phyloP scores from a whole-genome alignment of 2,329 filamentous ascomycete species.

The Epichloe aotearoae region DNA sequence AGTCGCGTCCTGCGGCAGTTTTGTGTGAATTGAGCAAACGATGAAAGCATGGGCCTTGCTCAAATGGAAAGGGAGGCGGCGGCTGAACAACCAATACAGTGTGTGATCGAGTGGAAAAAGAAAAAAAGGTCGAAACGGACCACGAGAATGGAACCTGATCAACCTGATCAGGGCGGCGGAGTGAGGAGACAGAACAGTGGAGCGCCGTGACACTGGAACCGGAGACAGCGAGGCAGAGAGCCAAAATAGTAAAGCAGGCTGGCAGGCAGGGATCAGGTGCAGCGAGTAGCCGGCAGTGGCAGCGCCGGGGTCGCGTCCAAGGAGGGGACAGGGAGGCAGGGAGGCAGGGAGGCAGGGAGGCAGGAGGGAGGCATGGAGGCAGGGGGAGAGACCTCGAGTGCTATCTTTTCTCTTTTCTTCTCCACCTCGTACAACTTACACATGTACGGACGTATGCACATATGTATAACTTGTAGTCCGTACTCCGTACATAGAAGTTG shows the following conservation, averaged over 20 bases:
- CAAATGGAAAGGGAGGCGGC: too few relatives aligned
- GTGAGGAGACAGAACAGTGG: neutral
- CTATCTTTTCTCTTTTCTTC: too few relatives aligned
- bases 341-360: too few relatives aligned
- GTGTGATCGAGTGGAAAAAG: neutral
- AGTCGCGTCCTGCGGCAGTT: neutral
- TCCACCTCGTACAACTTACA: too few relatives aligned
- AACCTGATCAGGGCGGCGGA: neutral
- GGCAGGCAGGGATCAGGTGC: neutral
- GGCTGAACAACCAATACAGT: neutral
- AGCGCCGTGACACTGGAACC: neutral
- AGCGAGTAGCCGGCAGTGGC: neutral
- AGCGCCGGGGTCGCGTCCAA: neutral
- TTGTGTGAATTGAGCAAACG: neutral
- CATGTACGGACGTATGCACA: too few relatives aligned
- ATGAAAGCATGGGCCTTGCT: too few relatives aligned
- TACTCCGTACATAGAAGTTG: too few relatives aligned
- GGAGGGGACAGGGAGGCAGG: too few relatives aligned
- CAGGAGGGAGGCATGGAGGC: too few relatives aligned
- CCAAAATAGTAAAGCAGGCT: conserved; percentile 1
- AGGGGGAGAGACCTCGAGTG: too few relatives aligned
- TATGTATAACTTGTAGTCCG: too few relatives aligned
- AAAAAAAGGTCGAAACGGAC: neutral
- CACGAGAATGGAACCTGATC: neutral
- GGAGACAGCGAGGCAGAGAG: conserved; percentile 2